Base-by-base conservation (phyloP, 441 rosid genomes). In the Populus hybrid region DNA sequence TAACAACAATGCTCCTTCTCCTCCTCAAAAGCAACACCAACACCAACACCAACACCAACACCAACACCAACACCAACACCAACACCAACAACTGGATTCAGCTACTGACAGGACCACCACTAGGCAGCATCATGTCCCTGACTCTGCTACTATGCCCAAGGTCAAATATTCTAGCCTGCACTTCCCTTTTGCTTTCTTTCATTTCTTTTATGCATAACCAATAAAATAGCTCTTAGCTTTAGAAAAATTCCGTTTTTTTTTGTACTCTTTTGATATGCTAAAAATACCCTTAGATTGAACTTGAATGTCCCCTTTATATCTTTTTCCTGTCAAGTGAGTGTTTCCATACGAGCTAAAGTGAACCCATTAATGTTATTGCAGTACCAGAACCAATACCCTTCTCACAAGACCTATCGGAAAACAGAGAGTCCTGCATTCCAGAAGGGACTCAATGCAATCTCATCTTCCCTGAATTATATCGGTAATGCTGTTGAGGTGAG, bases 401-500 rank as follows among this genome's bases (percentile, higher is more conserved):
- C 87, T n/a, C 76, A 81, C 40, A 86, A 84, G 6, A 77, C 67
- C 36, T 71, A 61, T 53, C 83, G 76, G 77, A 92, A 87, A 86
- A 83, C 82, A 74, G 97, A 94, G 6, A 87, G 77, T 85, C 97
- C 95, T 29, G 82, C 80, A 72, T 76, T 91, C 18, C 87, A 91
- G 81, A 91, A 88, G 81, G 92, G 97, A 38, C 80, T 91, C 84
- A 89, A 90, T 76, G 89, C 84, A 69, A 80, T 94, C 76, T 84
- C 97, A n/a, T 76, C 93, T 79, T 93, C 98, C 65, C 88, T 94
- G n/a, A 92, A 91, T 83, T 91, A 91, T 68, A 88, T 92, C 38
- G 98, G 94, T 42, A 91, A 87, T 82, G 97, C 94, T 74, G 89
- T 88, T 73, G 97, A 93, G 95, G 98, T 92, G 68, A 73, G 77